Percentiles rank a stretch among this genome's conserved stretches.
Evolutionary conservation across 176 grass and related monocot species (phyloP).

Genomic region (Aegilops sharonensis): DNA sequence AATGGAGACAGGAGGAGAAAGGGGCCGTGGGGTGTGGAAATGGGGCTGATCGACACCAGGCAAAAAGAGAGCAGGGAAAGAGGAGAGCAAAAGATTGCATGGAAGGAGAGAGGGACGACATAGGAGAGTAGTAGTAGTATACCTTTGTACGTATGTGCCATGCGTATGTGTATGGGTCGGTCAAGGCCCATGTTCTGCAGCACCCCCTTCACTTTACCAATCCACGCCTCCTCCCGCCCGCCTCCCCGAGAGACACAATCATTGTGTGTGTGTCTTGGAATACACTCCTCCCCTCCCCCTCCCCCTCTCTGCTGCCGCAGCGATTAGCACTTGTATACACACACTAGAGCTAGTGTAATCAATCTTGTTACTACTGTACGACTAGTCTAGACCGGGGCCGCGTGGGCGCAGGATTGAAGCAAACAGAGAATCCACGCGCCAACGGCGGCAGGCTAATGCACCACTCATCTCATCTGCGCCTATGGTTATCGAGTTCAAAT

Average conservation of each 20-base stretch:
- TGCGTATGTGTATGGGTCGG: conserved; percentile 34
- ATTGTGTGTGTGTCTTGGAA: conserved; percentile 84
- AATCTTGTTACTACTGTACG: neutral
- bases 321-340: neutral
- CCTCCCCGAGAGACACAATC: conserved; percentile 87
- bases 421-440: conserved; percentile 40
- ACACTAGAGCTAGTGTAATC: neutral
- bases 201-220: conserved; percentile 54
- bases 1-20: conserved; percentile 49
- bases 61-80: conserved; percentile 23
- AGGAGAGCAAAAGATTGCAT: conserved; percentile 35
- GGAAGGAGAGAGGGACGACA: conserved; percentile 48
- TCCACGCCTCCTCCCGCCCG: conserved; percentile 85
- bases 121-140: neutral
- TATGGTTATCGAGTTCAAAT: conserved; percentile 53
- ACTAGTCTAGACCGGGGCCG: neutral
- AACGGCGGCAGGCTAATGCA: neutral
- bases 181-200: conserved; percentile 79
- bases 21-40: conserved; percentile 37
- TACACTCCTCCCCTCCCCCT: conserved; percentile 59
- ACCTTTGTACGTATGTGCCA: conserved; percentile 3
- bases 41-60: conserved; percentile 51
- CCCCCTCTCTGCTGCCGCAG: neutral
- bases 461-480: conserved; percentile 10
- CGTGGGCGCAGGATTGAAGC: conserved; percentile 48